Conservation (phyloP, 768 basidiomycete genomes). For the Hericium coralloides region DNA sequence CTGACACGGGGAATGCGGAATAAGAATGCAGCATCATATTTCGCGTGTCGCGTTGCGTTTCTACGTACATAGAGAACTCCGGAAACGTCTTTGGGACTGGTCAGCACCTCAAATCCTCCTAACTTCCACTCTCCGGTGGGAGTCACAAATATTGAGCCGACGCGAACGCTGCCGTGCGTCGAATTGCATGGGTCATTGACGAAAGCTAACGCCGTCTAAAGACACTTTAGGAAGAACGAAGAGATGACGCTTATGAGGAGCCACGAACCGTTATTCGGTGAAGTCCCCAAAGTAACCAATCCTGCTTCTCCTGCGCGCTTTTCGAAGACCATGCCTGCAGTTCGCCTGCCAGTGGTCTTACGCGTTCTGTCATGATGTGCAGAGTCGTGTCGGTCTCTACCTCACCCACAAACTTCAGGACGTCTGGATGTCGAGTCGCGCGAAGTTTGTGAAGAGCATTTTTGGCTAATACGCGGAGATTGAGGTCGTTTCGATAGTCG, state of each 20-base stretch:
- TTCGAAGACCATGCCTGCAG: constrained; percentile 58
- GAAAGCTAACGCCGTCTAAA: constrained; percentile 31
- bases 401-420: constrained; percentile 91
- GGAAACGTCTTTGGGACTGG: constrained; percentile 70
- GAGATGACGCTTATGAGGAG: background rate
- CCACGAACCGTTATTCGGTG: constrained; percentile 76
- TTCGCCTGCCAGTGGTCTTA: constrained; percentile 60
- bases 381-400: constrained; percentile 83
- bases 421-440: constrained; percentile 89
- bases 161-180: constrained; percentile 72
- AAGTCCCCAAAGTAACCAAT: constrained; percentile 91
- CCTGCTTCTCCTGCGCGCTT: constrained; percentile 58
- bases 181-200: constrained; percentile 77
- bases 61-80: constrained; percentile 73
- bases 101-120: constrained; percentile 88
- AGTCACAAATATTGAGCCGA: constrained; percentile 81
- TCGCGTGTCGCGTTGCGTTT: background rate
- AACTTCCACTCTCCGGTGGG: constrained; percentile 95
- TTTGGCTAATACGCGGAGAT: constrained; percentile 66
- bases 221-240: background rate
- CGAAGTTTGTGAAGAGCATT: constrained; percentile 88
- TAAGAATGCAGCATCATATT: background rate
- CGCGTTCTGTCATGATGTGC: constrained; percentile 92
- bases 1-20: constrained; percentile 30
- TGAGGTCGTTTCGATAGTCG: constrained; percentile 46